Evolutionary conservation across 495 filamentous ascomycete genomes (phyloP).

Genomic region (Talaromyces nanjingensis): DNA sequence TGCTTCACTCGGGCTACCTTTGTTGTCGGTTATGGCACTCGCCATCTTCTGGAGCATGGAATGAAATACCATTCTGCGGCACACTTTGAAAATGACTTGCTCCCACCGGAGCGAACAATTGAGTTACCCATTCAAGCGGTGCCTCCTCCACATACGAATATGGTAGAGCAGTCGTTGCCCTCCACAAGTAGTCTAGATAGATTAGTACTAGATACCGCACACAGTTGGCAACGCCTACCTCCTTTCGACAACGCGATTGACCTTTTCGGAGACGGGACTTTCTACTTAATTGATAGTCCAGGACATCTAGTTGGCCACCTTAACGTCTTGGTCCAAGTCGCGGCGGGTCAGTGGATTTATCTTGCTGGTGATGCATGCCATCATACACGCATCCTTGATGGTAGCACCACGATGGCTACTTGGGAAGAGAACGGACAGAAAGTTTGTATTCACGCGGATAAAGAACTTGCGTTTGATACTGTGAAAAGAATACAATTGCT

Average conservation of each 20-base stretch:
- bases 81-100: conserved; percentile 1
- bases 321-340: conserved; percentile 29
- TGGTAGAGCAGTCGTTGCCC: neutral
- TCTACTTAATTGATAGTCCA: conserved; percentile 32
- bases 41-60: neutral
- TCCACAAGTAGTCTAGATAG: neutral
- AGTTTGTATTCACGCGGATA: conserved; percentile 34
- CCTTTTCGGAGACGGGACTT: conserved; percentile 27
- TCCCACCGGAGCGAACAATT: neutral
- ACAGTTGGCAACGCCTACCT: conserved; percentile 14
- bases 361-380: conserved; percentile 40
- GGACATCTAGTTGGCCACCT: conserved; percentile 36
- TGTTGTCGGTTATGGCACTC: conserved; percentile 19
- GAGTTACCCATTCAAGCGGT: neutral
- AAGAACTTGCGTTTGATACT: conserved; percentile 15
- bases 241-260: conserved; percentile 28
- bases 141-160: neutral
- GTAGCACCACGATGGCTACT: conserved; percentile 28
- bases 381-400: conserved; percentile 27
- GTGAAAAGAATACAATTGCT: neutral
- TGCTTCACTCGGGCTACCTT: conserved; percentile 39
- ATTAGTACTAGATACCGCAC: neutral
- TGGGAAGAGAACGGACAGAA: conserved; percentile 28
- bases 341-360: conserved; percentile 21
- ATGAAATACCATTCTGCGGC: conserved; percentile 5